Evolutionary conservation across 2,329 filamentous ascomycete species (phyloP).

Genomic region (Paecilomyces fulvus): DNA sequence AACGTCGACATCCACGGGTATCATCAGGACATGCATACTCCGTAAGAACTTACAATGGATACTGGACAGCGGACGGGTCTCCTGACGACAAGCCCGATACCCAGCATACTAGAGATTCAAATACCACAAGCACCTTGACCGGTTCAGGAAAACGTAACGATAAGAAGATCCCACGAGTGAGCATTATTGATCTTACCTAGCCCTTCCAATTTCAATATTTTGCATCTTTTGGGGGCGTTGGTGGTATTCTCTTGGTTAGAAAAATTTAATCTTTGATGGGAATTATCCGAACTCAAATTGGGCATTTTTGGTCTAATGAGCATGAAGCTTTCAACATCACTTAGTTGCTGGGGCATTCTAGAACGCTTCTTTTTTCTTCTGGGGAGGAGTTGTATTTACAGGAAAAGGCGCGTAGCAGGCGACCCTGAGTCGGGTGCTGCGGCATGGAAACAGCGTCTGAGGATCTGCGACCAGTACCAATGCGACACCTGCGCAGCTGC

Average conservation of each 20-base stretch:
- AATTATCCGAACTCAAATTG: background rate
- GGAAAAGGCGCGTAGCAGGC: no score
- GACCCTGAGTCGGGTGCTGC: no score
- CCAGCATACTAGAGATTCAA: slow-evolving; percentile 5
- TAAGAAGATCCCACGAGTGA: slow-evolving; percentile 21
- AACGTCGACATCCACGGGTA: background rate
- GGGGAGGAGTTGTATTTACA: no score
- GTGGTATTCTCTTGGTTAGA: background rate
- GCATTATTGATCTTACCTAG: slow-evolving; percentile 23
- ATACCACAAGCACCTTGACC: slow-evolving; percentile 3
- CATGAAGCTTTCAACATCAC: background rate
- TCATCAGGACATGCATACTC: slow-evolving; percentile 10
- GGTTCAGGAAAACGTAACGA: slow-evolving; percentile 4
- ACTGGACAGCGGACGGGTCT: slow-evolving; percentile 14
- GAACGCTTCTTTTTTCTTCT: no score
- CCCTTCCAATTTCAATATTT: background rate
- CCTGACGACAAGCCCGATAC: slow-evolving; percentile 3
- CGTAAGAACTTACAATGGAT: slow-evolving; percentile 13
- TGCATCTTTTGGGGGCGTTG: background rate
- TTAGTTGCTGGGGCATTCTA: no score
- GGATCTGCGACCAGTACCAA: no score
- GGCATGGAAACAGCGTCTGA: no score
- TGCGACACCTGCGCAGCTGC: no score
- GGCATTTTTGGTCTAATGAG: background rate
- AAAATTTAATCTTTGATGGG: background rate